Conservation (phyloP, 2,329 filamentous ascomycete species). For the Geosmithia morbida region DNA sequence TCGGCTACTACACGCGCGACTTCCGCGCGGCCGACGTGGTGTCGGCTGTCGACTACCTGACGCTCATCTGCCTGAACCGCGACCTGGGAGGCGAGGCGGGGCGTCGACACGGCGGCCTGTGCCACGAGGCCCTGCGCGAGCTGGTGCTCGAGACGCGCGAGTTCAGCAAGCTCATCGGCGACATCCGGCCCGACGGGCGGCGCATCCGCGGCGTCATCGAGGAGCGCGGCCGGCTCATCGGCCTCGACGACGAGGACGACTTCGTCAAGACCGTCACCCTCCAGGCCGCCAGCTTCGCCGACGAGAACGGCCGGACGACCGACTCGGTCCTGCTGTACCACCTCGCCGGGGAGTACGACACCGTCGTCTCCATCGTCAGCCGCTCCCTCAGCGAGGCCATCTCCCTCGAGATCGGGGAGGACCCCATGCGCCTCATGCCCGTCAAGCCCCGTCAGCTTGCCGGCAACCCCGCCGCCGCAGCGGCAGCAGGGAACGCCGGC, state of each 20-base stretch:
- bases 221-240: constrained; percentile 68
- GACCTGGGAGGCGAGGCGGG: constrained; percentile 65
- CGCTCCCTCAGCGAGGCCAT: constrained; percentile 82
- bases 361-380: constrained; percentile 81
- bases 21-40: constrained; percentile 85
- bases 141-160: constrained; percentile 93
- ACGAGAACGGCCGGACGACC: constrained; percentile 84
- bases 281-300: constrained; percentile 81
- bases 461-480: constrained; percentile 21
- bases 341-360: constrained; percentile 87
- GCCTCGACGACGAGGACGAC: constrained; percentile 62
- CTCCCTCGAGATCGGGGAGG: constrained; percentile 71
- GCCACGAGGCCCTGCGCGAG: constrained; percentile 85
- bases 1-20: constrained; percentile 90
- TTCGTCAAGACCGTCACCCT: constrained; percentile 87
- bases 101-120: constrained; percentile 64
- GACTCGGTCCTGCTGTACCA: constrained; percentile 93
- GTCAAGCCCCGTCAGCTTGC: constrained; percentile 51
- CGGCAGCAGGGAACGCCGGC: constrained; percentile 14
- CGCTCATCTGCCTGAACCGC: constrained; percentile 79
- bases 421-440: constrained; percentile 63
- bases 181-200: constrained; percentile 74
- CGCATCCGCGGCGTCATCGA: constrained; percentile 81
- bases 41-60: constrained; percentile 85
- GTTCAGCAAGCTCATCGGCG: constrained; percentile 85